phyloP scores from a whole-genome alignment of 148 eudicot genomes.

The Chenopodium suecicum region DNA sequence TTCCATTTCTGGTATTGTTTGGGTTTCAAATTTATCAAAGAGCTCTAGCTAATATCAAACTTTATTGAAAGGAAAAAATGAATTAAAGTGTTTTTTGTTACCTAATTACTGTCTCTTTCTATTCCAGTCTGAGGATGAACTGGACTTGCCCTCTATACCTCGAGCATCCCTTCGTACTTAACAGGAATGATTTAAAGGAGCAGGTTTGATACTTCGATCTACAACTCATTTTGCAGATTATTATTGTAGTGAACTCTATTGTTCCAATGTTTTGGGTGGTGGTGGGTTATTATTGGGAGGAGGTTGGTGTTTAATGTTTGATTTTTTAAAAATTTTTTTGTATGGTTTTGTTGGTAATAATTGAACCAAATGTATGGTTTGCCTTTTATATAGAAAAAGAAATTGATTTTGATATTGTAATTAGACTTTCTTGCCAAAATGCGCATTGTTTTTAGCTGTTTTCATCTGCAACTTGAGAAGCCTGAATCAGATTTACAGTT shows the following conservation, averaged over 20 bases:
- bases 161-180: conserved; percentile 81
- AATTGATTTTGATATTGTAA: neutral
- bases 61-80: no score
- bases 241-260: neutral
- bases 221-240: conserved; percentile 6
- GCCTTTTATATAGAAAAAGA: neutral
- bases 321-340: neutral
- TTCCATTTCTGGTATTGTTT: neutral
- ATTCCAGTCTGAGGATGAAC: conserved; percentile 71
- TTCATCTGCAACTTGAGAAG: neutral
- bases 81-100: neutral
- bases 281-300: neutral
- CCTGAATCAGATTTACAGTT: neutral
- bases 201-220: neutral
- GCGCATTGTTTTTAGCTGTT: neutral
- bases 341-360: neutral
- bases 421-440: neutral
- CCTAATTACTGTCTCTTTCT: neutral
- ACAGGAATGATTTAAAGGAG: neutral
- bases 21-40: neutral
- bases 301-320: neutral
- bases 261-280: neutral
- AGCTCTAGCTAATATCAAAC: no score
- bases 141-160: conserved; percentile 83
- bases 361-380: neutral